Evolutionary conservation across 139 green algal species (phyloP), one percentile per base, ranked within the genome.

Genomic region (Gonium pectorale): DNA sequence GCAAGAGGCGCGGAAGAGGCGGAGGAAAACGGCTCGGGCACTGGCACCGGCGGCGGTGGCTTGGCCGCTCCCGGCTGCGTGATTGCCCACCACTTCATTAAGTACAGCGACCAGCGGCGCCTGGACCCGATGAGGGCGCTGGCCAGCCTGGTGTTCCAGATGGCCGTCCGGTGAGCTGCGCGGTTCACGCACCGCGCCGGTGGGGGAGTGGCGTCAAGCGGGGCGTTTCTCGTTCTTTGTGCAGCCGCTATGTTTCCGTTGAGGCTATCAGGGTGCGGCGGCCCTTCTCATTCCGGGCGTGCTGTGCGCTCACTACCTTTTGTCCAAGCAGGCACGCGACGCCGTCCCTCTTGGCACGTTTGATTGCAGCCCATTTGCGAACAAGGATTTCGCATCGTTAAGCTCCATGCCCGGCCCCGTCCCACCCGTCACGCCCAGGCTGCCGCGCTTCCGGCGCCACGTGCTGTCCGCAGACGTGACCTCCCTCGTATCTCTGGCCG

Each of bases 141-240:
- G 51, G 86, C 81, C 44, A 78, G 51, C 29, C 43, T 89, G 33
- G 85, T 77, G 2, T 89, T 81, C 52, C 85, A 89, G 67, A 41
- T 89, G 35, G 85, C 85, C 2, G 56, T 5, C 46, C 52, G 54
- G 56, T 70, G 59, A 43, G 40, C 17, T 56, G 49, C 49, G 49
- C 49, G 41, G 43, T 35, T 38, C 8, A 31, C 37, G 5, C 37
- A 7, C 9, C 37, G 37, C 11, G 66, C 62, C 11, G n/a, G 17
- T 6, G 62, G 29, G 62, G 5, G 8, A 68, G 29, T 17, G 29
- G n/a, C 29, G 7, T 29, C 62, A 27, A 38, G 56, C 19, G 56
- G 21, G 19, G 17, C 24, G 17, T n/a, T 13, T n/a, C 24, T n/a
- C 15, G 29, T 33, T 70, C 35, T 27, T 35, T 35, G 33, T 49